These are phyloP conservation scores for Rutidosis leptorrhynchoides DNA, from an alignment of 129 eudicot genomes.

Conservation along the genomic window DNA sequence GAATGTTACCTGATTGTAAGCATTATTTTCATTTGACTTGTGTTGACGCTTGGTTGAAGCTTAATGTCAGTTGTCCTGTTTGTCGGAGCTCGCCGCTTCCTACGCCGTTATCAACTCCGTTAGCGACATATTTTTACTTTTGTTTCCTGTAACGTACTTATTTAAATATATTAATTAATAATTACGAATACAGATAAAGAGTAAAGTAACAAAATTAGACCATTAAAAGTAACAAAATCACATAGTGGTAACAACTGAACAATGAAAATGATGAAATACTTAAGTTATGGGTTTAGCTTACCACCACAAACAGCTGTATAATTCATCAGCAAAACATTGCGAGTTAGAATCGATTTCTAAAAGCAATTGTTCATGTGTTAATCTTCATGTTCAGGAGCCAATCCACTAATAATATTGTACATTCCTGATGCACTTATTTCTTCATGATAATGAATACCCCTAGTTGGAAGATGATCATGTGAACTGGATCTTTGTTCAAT, in stretches of 20 bases:
- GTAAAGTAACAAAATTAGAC: background rate
- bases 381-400: background rate
- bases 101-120: constrained; percentile 85
- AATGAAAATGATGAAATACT: background rate
- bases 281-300: background rate
- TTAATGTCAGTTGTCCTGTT: constrained; percentile 79
- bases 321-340: background rate
- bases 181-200: no score
- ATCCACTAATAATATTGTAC: background rate
- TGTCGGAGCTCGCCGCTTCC: constrained; percentile 92
- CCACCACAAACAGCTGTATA: background rate
- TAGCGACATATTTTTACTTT: background rate
- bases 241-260: background rate
- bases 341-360: background rate
- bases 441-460: background rate
- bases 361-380: background rate
- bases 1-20: constrained; percentile 88
- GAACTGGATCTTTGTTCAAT: background rate
- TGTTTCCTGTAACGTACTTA: background rate
- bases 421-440: background rate
- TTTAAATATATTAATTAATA: no score
- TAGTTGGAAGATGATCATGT: background rate
- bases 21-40: constrained; percentile 68
- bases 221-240: background rate
- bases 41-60: constrained; percentile 85